Evolutionary conservation across 306 rosid genomes (phyloP).

Genomic region (Begonia peltatifolia): DNA sequence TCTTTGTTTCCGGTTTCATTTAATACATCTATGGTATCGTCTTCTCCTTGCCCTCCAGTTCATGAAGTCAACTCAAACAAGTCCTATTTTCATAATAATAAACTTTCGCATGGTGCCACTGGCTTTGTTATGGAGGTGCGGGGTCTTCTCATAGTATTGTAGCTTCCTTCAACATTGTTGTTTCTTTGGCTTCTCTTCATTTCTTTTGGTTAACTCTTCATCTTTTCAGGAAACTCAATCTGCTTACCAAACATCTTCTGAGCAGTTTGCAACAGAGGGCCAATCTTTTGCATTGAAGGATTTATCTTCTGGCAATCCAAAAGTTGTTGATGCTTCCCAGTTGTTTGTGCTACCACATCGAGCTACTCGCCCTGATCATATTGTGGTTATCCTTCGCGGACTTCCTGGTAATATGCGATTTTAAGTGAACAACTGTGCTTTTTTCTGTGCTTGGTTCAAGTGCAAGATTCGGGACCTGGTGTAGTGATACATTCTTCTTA

Average conservation of each 20-base stretch:
- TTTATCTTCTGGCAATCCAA: conserved; percentile 25
- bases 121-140: conserved; percentile 42
- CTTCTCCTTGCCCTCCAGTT: conserved; percentile 30
- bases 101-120: conserved; percentile 29
- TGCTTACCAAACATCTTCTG: conserved; percentile 10
- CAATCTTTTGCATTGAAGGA: conserved; percentile 20
- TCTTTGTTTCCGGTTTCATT: conserved; percentile 48
- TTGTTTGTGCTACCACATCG: conserved; percentile 62
- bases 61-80: conserved; percentile 31
- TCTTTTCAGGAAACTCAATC: conserved; percentile 17
- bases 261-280: conserved; percentile 20
- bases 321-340: conserved; percentile 34
- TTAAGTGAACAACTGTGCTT: background rate
- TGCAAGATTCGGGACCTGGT: too few species aligned
- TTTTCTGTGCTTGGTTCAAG: too few species aligned
- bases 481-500: too few species aligned
- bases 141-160: conserved; percentile 3
- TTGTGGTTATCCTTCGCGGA: conserved; percentile 78
- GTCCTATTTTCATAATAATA: conserved; percentile 37
- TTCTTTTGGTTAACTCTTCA: background rate
- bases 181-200: background rate
- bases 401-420: conserved; percentile 57
- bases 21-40: conserved; percentile 18
- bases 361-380: conserved; percentile 71
- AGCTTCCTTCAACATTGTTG: conserved; percentile 1